Percentiles rank a stretch among this genome's conserved stretches.
Evolutionary conservation across 2,329 filamentous ascomycete genomes (phyloP).

Genomic region (Phialophora chinensis): DNA sequence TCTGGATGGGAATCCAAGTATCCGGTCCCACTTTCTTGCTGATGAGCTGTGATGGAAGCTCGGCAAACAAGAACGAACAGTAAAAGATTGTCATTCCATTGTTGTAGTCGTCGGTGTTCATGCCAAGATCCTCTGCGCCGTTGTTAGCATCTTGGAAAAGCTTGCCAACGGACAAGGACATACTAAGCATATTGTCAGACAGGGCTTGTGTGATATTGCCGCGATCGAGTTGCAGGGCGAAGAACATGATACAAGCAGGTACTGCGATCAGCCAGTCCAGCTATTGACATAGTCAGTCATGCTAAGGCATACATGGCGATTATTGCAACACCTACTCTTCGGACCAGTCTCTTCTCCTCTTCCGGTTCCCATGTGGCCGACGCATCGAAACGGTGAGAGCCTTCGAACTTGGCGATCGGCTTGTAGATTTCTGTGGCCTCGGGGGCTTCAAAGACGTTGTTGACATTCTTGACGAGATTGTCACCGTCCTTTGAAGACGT

Average conservation of each 20-base stretch:
- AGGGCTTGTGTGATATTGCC: slow-evolving; percentile 58
- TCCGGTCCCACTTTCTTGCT: slow-evolving; percentile 62
- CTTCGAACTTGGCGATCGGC: slow-evolving; percentile 46
- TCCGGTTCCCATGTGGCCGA: slow-evolving; percentile 35
- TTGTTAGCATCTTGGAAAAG: slow-evolving; percentile 15
- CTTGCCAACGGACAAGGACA: slow-evolving; percentile 1
- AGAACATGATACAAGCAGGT: slow-evolving; percentile 60
- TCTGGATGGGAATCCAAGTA: slow-evolving; percentile 61
- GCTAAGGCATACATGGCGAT: slow-evolving; percentile 37
- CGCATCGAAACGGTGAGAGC: slow-evolving; percentile 52
- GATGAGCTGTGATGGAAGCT: slow-evolving; percentile 64
- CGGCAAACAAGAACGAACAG: slow-evolving; percentile 59
- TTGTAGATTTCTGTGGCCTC: slow-evolving; percentile 36
- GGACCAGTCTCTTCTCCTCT: slow-evolving; percentile 40
- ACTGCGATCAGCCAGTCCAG: slow-evolving; percentile 42
- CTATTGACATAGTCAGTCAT: slow-evolving; percentile 26
- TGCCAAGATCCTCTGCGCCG: slow-evolving; percentile 49
- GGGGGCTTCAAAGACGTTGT: slow-evolving; percentile 34
- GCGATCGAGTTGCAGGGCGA: slow-evolving; percentile 62
- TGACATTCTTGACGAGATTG: slow-evolving; percentile 28
- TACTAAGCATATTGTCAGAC: slow-evolving; percentile 61
- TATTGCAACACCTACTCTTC: slow-evolving; percentile 37
- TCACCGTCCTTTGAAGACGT: slow-evolving; percentile 29
- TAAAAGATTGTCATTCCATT: slow-evolving; percentile 63
- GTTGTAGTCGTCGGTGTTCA: slow-evolving; percentile 57